Conservation (phyloP, 2,329 filamentous ascomycete genomes). For the Helotiales sp. region DNA sequence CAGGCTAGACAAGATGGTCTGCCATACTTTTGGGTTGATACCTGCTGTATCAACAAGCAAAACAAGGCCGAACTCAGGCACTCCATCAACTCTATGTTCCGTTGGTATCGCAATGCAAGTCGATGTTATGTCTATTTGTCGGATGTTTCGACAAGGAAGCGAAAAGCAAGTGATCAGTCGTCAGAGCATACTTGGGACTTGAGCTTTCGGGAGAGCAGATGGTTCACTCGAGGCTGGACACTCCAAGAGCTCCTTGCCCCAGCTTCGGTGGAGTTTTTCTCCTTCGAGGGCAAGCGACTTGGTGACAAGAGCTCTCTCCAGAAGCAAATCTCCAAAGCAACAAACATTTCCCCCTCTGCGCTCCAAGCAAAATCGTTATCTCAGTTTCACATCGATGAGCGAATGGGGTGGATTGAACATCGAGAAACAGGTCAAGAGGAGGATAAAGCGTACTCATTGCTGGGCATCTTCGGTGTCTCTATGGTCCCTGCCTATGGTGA, state of each 20-base stretch:
- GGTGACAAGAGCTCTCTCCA: background rate
- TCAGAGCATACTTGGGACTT: conserved; percentile 8
- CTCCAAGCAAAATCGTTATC: conserved; percentile 2
- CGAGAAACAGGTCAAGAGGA: conserved; percentile 5
- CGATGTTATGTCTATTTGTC: conserved; percentile 28
- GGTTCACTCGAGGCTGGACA: conserved; percentile 17
- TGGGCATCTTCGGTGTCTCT: background rate
- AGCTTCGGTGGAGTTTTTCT: conserved; percentile 14
- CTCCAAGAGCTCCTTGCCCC: conserved; percentile 28
- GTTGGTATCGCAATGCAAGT: conserved; percentile 18
- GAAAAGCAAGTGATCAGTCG: background rate
- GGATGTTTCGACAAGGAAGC: conserved; percentile 13
- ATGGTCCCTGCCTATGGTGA: background rate
- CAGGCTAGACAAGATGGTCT: background rate
- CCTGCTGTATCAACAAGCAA: conserved; percentile 32
- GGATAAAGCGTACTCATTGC: conserved; percentile 11
- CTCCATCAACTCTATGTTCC: conserved; percentile 19
- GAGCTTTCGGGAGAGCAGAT: conserved; percentile 14
- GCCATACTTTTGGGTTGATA: conserved; percentile 27
- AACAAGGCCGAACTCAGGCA: conserved; percentile 19
- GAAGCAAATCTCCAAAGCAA: background rate
- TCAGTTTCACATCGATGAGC: conserved; percentile 1
- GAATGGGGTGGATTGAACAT: background rate
- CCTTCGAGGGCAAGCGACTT: background rate
- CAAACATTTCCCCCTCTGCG: background rate